A percentile compares a stretch with the other conserved stretches of the same genome.
Conservation (phyloP, 164 flowering plant species). For the Magnolia changhungtana region DNA sequence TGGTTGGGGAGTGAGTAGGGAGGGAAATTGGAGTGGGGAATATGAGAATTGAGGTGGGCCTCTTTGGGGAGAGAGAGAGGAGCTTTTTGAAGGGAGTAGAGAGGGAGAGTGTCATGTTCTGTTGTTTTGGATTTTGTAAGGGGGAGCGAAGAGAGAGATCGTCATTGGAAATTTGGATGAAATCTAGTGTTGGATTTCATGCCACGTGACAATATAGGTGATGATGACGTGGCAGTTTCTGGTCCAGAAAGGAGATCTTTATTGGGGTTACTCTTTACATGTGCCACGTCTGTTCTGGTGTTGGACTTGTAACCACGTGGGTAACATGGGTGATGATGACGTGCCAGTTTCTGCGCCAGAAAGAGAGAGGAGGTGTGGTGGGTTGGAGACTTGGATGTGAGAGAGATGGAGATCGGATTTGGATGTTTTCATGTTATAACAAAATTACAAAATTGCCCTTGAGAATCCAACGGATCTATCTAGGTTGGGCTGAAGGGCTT, state of each 20-base stretch:
- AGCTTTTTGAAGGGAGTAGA: background rate
- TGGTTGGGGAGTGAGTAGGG: constrained; percentile 13
- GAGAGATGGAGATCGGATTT: background rate
- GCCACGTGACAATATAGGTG: background rate
- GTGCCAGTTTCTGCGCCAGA: constrained; percentile 3
- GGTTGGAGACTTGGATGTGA: background rate
- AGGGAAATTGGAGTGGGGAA: background rate
- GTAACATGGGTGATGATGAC: background rate
- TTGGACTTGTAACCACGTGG: background rate
- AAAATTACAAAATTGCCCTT: no score
- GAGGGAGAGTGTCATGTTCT: background rate
- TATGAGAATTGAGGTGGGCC: constrained; percentile 17
- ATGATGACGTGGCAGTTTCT: constrained; percentile 8
- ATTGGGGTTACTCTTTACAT: background rate
- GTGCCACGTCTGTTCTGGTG: background rate
- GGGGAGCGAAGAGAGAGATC: no score
- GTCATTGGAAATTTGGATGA: background rate
- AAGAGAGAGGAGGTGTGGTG: background rate
- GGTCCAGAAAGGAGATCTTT: background rate
- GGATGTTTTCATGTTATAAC: no score
- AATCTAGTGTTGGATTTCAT: background rate
- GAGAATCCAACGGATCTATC: no score
- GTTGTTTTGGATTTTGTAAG: background rate
- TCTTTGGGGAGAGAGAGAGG: constrained; percentile 3
- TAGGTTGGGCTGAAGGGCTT: no score